Evolutionary conservation across 176 grass and related monocot genomes (phyloP).

Genomic region (Carex parvula): DNA sequence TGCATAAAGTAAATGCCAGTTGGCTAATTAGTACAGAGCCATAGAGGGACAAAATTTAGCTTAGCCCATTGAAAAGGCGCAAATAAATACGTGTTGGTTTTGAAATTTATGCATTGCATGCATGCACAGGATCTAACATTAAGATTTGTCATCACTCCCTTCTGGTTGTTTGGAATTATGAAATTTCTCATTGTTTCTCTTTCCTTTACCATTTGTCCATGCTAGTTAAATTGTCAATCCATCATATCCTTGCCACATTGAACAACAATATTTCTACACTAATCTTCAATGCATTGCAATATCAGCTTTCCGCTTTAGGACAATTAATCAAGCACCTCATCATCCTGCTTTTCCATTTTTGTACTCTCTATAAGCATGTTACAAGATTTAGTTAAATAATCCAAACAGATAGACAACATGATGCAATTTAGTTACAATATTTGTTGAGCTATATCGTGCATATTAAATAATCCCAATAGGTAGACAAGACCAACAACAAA

Average conservation of each 20-base stretch:
- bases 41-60: background rate
- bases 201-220: background rate
- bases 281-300: background rate
- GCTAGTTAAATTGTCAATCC: background rate
- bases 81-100: background rate
- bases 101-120: background rate
- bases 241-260: background rate
- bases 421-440: background rate
- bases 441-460: background rate
- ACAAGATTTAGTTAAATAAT: background rate
- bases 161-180: background rate
- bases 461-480: background rate
- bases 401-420: background rate
- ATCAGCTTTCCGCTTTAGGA: background rate
- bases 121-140: background rate
- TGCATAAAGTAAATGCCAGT: background rate
- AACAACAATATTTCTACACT: background rate
- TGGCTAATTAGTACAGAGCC: background rate
- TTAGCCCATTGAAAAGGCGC: background rate
- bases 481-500: background rate
- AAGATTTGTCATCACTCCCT: background rate
- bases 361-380: background rate
- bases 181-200: background rate
- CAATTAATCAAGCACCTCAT: background rate
- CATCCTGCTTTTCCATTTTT: background rate